A percentile compares a stretch with the other conserved stretches of the same genome.
phyloP scores from a whole-genome alignment of 345 rosid genomes.

The Eutrema yunnanense region DNA sequence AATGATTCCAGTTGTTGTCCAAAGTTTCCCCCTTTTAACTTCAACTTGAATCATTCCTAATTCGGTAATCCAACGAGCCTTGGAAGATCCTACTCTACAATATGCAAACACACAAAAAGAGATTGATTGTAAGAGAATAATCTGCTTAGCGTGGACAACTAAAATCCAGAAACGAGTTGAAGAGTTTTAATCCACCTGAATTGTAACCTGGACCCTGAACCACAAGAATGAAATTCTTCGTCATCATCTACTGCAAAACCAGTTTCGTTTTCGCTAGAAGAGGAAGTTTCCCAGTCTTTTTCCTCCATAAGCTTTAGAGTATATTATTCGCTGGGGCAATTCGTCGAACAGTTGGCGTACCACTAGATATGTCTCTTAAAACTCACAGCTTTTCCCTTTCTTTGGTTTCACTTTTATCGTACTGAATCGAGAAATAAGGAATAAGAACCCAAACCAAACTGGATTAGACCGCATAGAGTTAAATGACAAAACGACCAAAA shows the following conservation, averaged over 20 bases:
- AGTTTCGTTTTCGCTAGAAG: conserved; percentile 24
- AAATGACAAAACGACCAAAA: too few species aligned
- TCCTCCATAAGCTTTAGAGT: background rate
- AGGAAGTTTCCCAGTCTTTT: conserved; percentile 24
- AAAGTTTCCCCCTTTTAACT: conserved; percentile 69
- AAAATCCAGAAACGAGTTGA: background rate
- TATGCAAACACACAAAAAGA: background rate
- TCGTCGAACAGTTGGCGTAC: conserved; percentile 22
- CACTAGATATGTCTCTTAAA: background rate
- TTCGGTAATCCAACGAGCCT: conserved; percentile 55
- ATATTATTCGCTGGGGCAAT: background rate
- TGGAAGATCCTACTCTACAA: conserved; percentile 41
- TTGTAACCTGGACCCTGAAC: conserved; percentile 21
- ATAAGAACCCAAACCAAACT: background rate
- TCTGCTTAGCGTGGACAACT: background rate
- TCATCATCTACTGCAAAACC: conserved; percentile 16
- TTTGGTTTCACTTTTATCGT: background rate
- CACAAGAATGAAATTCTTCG: conserved; percentile 20
- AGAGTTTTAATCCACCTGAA: conserved; percentile 34
- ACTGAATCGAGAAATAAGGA: background rate
- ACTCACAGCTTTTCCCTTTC: background rate
- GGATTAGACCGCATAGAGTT: background rate
- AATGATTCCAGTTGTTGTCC: conserved; percentile 71
- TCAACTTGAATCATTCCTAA: conserved; percentile 59
- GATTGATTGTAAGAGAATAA: background rate